phyloP scores from a whole-genome alignment of 768 basidiomycete genomes.

The Lactarius pseudohatsudake region DNA sequence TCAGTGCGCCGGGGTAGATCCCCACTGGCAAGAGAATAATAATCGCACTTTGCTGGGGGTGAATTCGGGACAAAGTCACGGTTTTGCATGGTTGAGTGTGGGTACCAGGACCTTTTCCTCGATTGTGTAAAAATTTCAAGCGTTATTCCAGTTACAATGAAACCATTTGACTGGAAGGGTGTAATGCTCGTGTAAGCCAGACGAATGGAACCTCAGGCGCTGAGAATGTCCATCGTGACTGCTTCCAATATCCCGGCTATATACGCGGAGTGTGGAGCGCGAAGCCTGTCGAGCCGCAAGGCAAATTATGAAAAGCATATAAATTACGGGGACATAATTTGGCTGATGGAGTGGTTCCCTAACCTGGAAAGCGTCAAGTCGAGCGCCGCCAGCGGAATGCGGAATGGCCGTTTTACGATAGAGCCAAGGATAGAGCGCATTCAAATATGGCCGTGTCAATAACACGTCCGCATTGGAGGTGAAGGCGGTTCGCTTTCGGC shows the following conservation, averaged over 20 bases:
- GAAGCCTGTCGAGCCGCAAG: not conserved
- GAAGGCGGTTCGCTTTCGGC: not conserved
- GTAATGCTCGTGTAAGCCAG: too few species aligned
- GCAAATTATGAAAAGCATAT: not conserved
- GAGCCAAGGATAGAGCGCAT: too few species aligned
- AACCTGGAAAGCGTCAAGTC: not conserved
- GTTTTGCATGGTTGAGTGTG: slow-evolving; percentile 2
- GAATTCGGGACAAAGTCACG: not conserved
- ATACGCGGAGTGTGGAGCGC: not conserved
- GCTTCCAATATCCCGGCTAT: not conserved
- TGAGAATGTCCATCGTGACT: not conserved
- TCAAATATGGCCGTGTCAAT: not conserved
- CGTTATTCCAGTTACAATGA: not conserved
- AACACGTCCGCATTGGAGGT: not conserved
- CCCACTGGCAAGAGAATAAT: not conserved
- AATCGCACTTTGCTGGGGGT: not conserved
- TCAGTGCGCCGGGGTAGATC: not conserved
- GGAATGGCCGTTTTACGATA: not conserved
- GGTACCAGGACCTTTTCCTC: not conserved
- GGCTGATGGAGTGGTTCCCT: not conserved
- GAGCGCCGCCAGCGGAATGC: not conserved
- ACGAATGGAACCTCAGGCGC: not conserved
- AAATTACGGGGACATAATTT: not conserved
- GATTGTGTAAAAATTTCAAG: not conserved
- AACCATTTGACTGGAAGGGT: not conserved